Percentiles rank a stretch among this genome's conserved stretches.
Evolutionary conservation across 140 eudicot genomes (phyloP).

Genomic region (Oenanthe javanica): DNA sequence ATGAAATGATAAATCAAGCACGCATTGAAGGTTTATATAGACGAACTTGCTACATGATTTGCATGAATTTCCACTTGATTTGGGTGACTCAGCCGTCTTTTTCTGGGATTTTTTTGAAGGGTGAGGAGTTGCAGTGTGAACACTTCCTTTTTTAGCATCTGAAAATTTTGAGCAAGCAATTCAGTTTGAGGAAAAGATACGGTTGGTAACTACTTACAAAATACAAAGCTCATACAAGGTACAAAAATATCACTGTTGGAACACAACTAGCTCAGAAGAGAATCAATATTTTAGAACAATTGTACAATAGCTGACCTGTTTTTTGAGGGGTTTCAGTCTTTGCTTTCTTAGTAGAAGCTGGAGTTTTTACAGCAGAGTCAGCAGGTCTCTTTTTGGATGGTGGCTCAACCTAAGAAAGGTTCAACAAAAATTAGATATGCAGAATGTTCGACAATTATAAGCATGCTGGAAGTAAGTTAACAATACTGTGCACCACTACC

Average conservation of each 20-base stretch:
- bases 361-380: slow-evolving; percentile 16
- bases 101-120: slow-evolving; percentile 18
- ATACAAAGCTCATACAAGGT: neutral
- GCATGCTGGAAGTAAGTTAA: neutral
- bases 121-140: slow-evolving; percentile 18
- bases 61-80: slow-evolving; percentile 20
- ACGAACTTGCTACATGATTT: slow-evolving; percentile 21
- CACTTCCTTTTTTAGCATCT: slow-evolving; percentile 25
- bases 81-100: slow-evolving; percentile 13
- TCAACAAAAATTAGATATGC: neutral
- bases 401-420: slow-evolving; percentile 14
- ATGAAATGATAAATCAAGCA: neutral
- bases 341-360: slow-evolving; percentile 25
- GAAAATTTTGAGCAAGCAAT: neutral
- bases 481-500: slow-evolving; percentile 1
- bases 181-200: neutral
- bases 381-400: slow-evolving; percentile 25
- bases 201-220: neutral
- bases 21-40: neutral
- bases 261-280: neutral
- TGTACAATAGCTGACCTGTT: slow-evolving; percentile 11
- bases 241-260: neutral
- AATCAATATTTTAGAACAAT: neutral
- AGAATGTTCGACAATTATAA: neutral
- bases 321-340: slow-evolving; percentile 27